These are phyloP conservation scores for Byssothecium circinans DNA, from an alignment of 2,329 filamentous ascomycete genomes.

Conservation along the genomic window DNA sequence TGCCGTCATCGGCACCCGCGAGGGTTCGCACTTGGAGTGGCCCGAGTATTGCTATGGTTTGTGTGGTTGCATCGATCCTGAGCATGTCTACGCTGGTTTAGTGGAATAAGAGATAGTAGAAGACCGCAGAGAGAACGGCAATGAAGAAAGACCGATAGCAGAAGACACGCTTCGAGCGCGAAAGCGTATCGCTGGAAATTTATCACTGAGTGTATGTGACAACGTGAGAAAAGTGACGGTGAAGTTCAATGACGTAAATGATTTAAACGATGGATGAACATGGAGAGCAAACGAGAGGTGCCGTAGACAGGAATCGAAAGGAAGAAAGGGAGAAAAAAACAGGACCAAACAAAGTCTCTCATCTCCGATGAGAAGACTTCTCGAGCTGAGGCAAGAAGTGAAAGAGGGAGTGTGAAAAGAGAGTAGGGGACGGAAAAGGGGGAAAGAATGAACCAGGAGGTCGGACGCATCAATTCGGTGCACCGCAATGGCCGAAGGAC, in stretches of 20 bases:
- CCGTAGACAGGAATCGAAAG: too few species aligned
- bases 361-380: too few species aligned
- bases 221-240: background rate
- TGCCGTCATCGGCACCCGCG: background rate
- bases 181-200: background rate
- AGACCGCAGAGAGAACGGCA: background rate
- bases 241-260: background rate
- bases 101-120: background rate
- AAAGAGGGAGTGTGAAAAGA: too few species aligned
- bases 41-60: background rate
- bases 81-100: conserved; percentile 1
- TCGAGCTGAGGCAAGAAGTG: too few species aligned
- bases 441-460: too few species aligned
- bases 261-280: too few species aligned
- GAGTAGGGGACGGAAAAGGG: too few species aligned
- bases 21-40: background rate
- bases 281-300: too few species aligned
- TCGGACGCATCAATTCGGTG: too few species aligned
- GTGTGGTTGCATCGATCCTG: background rate
- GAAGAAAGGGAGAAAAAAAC: too few species aligned
- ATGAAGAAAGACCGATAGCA: background rate
- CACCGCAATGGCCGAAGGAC: background rate
- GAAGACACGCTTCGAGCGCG: background rate
- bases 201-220: background rate
- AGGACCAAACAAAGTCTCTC: too few species aligned